Evolutionary conservation across 257 asterid species (phyloP), one percentile per base, ranked within the genome.

Genomic region (Voacanga thouarsii): DNA sequence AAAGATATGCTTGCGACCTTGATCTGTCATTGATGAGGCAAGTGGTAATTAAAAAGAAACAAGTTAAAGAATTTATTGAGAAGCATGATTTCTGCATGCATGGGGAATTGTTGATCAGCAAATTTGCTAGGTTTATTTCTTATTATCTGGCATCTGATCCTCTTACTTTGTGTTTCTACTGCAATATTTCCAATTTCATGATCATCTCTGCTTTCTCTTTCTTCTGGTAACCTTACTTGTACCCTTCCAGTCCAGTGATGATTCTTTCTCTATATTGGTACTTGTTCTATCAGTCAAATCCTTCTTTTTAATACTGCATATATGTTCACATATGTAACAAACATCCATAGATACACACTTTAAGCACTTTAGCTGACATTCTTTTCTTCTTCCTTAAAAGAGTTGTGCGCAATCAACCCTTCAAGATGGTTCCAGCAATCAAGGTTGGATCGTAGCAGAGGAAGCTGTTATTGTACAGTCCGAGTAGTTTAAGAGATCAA

Each of bases 401-500:
- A 93, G 87, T 77, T 95, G 99, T 79, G 82, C 79, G 24, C 82
- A 75, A 1, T 47, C 80, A 12, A 75, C 79, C 14, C 75, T 19
- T 75, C 74, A 28, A 79, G 84, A 82, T 21, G 72, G 81, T 72
- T 79, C 78, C 7, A 80, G 85, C 39, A 53, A 63, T 28, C 85
- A 83, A 60, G 89, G 83, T 26, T 95, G 99, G 99, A 76, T 79
- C 10, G 81, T 91, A 14, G 87, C 94, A 16, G 97, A 91, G 87
- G 99, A 95, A 89, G 85, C 86, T 53, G 84, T 88, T 37, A 81
- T 87, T 71, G 83, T 87, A 72, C 94, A 94, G 80, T 75, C 80
- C 21, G 98, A 94, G 81, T 90, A 78, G 83, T n/a, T 26, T 15
- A 61, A 61, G 68, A 15, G 18, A 26, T 61, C 41, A 61, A 61